A percentile compares a stretch with the other conserved stretches of the same genome.
These are phyloP conservation scores for Nitzschia sp. DNA, from an alignment of 108 stramenopile species.

Conservation along the genomic window DNA sequence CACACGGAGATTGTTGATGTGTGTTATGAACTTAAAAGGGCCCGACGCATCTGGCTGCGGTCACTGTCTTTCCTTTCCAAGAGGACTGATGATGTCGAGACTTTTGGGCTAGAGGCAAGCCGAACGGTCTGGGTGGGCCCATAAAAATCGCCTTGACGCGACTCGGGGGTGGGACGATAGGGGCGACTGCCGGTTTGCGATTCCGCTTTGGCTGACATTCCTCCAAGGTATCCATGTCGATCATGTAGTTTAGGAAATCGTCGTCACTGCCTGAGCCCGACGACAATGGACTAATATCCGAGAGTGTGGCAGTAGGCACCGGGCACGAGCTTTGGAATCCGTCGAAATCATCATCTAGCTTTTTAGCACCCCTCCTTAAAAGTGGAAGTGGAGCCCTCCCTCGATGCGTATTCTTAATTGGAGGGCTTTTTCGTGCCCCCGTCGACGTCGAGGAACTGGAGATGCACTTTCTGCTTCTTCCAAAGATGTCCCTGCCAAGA, in stretches of 20 bases:
- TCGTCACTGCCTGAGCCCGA: not conserved
- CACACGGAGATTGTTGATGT: not conserved
- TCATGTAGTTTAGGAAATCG: not conserved
- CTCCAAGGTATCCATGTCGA: not conserved
- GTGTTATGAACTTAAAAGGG: not conserved
- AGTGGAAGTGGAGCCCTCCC: too few relatives aligned
- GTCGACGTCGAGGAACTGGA: too few relatives aligned
- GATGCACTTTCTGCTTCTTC: too few relatives aligned
- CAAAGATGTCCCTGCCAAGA: too few relatives aligned
- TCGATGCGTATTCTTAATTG: too few relatives aligned
- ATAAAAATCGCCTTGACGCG: not conserved
- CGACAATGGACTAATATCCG: not conserved
- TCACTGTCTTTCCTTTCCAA: slow-evolving; percentile 9
- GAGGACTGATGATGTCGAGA: not conserved
- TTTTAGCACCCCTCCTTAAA: not conserved
- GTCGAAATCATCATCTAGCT: not conserved
- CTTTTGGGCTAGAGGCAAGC: not conserved
- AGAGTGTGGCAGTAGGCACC: not conserved
- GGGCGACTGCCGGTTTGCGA: not conserved
- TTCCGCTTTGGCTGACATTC: not conserved
- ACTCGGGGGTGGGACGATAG: not conserved
- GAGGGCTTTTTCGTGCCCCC: too few relatives aligned
- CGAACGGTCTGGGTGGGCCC: not conserved
- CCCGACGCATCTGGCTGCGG: not conserved
- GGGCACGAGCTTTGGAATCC: not conserved